Evolutionary conservation across 208 protist species (phyloP).

Genomic region (Herpetomonas samuelpessoai): DNA sequence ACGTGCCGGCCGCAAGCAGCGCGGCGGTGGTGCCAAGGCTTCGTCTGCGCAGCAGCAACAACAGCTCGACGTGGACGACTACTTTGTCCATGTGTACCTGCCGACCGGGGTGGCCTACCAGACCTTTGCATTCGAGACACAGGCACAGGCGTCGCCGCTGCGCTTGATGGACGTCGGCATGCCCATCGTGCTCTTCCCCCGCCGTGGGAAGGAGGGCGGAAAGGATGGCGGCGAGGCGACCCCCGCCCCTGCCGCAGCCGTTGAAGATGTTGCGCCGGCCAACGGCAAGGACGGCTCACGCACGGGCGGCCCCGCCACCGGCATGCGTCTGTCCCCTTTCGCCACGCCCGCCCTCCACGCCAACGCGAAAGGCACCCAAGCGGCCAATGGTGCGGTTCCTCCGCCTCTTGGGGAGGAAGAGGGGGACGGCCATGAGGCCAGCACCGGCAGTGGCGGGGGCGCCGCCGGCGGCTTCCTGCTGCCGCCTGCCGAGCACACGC

Average conservation of each 20-base stretch:
- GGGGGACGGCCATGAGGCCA: background rate
- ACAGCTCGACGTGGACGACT: constrained; percentile 57
- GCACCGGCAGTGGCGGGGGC: too few relatives aligned
- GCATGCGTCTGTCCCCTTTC: constrained; percentile 15
- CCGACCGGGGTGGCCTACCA: constrained; percentile 30
- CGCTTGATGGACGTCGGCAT: constrained; percentile 48
- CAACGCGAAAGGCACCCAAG: background rate
- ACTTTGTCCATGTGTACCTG: constrained; percentile 57
- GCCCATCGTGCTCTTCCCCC: constrained; percentile 34
- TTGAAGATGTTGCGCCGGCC: too few relatives aligned
- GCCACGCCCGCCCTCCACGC: constrained; percentile 14
- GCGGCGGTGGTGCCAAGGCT: constrained; percentile 16
- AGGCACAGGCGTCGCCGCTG: constrained; percentile 44
- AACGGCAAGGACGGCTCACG: background rate
- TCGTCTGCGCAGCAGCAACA: constrained; percentile 5
- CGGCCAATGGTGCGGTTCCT: background rate
- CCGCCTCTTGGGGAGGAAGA: background rate
- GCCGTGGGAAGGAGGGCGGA: background rate
- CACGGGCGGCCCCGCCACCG: background rate
- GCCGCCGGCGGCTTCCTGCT: background rate
- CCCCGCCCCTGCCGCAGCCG: too few relatives aligned
- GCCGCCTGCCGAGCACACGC: background rate
- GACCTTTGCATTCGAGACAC: constrained; percentile 51
- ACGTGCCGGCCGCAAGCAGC: constrained; percentile 19
- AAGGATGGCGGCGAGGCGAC: background rate